These are phyloP conservation scores for Xylaria bambusicola DNA, from an alignment of 495 filamentous ascomycete genomes.

Conservation along the genomic window DNA sequence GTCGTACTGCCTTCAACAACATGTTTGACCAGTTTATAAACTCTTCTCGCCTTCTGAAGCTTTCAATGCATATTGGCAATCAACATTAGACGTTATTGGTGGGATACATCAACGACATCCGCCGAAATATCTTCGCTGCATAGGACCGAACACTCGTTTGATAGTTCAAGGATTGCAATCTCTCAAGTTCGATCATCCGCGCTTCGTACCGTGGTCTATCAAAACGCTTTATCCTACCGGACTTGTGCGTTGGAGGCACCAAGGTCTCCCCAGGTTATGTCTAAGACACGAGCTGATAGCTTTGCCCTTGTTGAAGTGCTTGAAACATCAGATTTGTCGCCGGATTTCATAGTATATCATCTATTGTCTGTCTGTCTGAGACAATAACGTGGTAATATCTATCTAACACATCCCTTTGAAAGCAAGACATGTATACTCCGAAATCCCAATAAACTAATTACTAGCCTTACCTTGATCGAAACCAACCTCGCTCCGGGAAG, in stretches of 20 bases:
- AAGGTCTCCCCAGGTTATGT: neutral
- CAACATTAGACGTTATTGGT: no score
- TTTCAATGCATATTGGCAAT: neutral
- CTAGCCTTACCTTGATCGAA: no score
- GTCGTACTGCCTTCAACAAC: neutral
- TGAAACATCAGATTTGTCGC: no score
- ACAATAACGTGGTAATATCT: neutral
- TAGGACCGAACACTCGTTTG: no score
- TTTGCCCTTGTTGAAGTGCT: no score
- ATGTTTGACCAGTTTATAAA: neutral
- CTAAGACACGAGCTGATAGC: neutral
- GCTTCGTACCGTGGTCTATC: neutral
- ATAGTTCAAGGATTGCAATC: no score
- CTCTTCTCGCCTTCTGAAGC: neutral
- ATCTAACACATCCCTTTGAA: neutral
- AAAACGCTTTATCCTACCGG: no score
- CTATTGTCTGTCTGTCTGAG: neutral
- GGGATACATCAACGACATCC: no score
- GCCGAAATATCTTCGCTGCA: no score
- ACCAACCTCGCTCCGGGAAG: no score
- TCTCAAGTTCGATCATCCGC: neutral
- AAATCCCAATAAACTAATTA: neutral
- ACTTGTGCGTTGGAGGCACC: neutral
- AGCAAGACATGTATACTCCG: constrained; percentile 14
- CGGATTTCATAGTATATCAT: neutral